Conservation (phyloP, 441 rosid species). For the Codiaeum variegatum region DNA sequence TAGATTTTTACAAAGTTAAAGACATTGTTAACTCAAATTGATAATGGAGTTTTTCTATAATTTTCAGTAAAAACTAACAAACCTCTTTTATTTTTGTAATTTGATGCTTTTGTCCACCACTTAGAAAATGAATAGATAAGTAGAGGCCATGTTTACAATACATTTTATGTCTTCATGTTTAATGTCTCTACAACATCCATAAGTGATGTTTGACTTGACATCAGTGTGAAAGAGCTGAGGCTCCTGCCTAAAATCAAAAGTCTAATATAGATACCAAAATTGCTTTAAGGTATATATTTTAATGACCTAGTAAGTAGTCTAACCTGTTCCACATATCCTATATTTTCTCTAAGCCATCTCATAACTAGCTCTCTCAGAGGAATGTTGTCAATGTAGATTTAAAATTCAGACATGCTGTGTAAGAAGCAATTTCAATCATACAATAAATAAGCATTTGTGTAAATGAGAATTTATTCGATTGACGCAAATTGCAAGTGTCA, state of each 20-base stretch:
- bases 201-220: slow-evolving; percentile 75
- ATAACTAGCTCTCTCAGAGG: slow-evolving; percentile 71
- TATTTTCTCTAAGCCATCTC: slow-evolving; percentile 74
- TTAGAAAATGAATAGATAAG: slow-evolving; percentile 93
- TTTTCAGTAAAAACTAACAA: no score
- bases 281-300: background rate
- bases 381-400: slow-evolving; percentile 77
- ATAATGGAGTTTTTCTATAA: no score
- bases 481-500: background rate
- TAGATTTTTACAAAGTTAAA: no score
- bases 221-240: slow-evolving; percentile 87
- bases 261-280: background rate
- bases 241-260: slow-evolving; percentile 45
- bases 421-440: background rate
- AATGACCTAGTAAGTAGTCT: background rate
- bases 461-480: background rate
- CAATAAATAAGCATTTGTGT: background rate
- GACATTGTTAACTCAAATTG: no score
- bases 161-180: slow-evolving; percentile 66
- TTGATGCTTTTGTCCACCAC: slow-evolving; percentile 96
- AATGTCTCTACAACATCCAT: slow-evolving; percentile 61
- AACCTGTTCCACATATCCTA: slow-evolving; percentile 94
- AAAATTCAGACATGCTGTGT: slow-evolving; percentile 3
- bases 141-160: slow-evolving; percentile 87
- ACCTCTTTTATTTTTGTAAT: no score